Evolutionary conservation across 2,329 filamentous ascomycete species (phyloP).

Genomic region (Fusarium sp.): DNA sequence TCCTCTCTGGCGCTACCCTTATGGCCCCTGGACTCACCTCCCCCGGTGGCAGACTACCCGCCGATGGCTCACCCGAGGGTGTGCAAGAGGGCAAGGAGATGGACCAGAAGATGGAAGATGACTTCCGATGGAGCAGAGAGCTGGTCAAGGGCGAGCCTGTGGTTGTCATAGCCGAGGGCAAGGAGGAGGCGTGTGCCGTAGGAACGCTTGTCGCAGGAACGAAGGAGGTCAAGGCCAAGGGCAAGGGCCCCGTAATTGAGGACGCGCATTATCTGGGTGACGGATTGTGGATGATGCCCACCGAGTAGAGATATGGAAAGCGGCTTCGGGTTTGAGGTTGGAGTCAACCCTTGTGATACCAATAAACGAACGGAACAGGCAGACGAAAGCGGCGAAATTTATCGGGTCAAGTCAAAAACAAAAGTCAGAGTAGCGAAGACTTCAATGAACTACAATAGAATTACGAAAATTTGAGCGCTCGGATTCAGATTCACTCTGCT

Average conservation of each 20-base stretch:
- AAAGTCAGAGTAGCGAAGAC: background rate
- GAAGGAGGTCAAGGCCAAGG: slow-evolving; percentile 91
- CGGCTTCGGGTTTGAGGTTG: background rate
- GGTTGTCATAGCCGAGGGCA: slow-evolving; percentile 91
- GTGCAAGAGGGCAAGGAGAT: slow-evolving; percentile 57
- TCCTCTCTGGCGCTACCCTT: slow-evolving; percentile 89
- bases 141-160: slow-evolving; percentile 85
- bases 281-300: slow-evolving; percentile 82
- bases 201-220: slow-evolving; percentile 87
- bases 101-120: slow-evolving; percentile 56
- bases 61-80: slow-evolving; percentile 53
- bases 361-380: slow-evolving; percentile 16
- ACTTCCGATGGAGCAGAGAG: slow-evolving; percentile 72
- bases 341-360: slow-evolving; percentile 37
- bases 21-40: slow-evolving; percentile 96
- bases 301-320: slow-evolving; percentile 54
- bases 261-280: slow-evolving; percentile 94
- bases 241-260: slow-evolving; percentile 94
- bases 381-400: background rate
- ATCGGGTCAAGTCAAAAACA: background rate
- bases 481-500: background rate
- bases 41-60: slow-evolving; percentile 81
- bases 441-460: background rate
- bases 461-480: background rate
- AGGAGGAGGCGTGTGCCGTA: slow-evolving; percentile 89